Base-by-base conservation (phyloP, 345 rosid species). In the Rhizophora apiculata region DNA sequence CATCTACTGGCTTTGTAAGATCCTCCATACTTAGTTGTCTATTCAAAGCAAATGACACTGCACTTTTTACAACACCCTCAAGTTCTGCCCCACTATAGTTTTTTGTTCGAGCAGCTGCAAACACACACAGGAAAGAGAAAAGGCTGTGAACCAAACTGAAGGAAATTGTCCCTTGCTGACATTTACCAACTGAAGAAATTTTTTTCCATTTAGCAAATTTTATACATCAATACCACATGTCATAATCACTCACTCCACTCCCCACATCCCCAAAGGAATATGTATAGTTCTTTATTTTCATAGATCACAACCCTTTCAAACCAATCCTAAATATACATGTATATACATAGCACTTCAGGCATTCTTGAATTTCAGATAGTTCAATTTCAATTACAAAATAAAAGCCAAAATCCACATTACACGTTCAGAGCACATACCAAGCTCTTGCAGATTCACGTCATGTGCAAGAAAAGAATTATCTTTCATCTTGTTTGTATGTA, bases 41-140 rank as follows among this genome's bases (percentile, higher is more conserved):
- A 82, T 96, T 92, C 75, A 92, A 60, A 19, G 99, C 99, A 89
- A 68, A 96, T 37, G 99, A 96, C 62, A 94, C 96, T 2, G 98
- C 99, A 85, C 99, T 92, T 85, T 92, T 96, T 29, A 90, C 99
- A 79, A 88, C 96, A 74, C 97, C 99, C 85, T 96, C 99, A 75
- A 96, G 95, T 81, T 96, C 99, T 7, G 99, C 99, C 55, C 99
- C 99, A 79, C 99, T 92, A 67, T 83, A 96, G 73, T 96, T 96
- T 78, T 96, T 96, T 21, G 98, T 89, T 67, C 96, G 91, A 78
- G 98, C 97, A 82, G 99, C 98, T 96, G 91, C 71, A 70, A 48
- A 60, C 56, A 64, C 53, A 73, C 13, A 69, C 49, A 13, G 1
- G 37, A 34, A 13, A 0, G 4, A 65, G 64, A 46, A 1, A 74